phyloP scores from a whole-genome alignment of 208 protist species.

The Crithidia thermophila region DNA sequence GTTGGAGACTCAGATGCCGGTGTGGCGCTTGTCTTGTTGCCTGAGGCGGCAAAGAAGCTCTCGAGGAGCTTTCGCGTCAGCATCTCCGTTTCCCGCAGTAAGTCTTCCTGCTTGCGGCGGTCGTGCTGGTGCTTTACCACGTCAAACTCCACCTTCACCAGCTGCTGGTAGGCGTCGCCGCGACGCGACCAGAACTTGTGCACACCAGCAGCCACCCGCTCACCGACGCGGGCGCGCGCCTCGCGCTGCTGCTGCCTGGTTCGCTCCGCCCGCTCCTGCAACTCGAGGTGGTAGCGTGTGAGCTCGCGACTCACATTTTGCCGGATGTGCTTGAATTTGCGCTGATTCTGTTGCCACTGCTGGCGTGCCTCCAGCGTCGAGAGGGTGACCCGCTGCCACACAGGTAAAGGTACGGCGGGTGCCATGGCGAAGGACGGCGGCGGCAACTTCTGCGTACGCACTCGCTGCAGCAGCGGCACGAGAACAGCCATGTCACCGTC shows the following conservation, averaged over 20 bases:
- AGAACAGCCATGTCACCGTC: constrained; percentile 14
- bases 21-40: neutral
- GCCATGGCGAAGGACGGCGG: constrained; percentile 47
- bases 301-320: constrained; percentile 52
- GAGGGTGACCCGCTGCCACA: constrained; percentile 69
- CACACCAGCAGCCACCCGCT: constrained; percentile 35
- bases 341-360: constrained; percentile 21
- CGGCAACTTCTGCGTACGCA: constrained; percentile 18
- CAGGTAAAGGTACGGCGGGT: constrained; percentile 45
- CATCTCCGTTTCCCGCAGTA: constrained; percentile 77
- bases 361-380: constrained; percentile 45
- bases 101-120: constrained; percentile 70
- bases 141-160: constrained; percentile 76
- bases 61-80: constrained; percentile 73
- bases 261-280: constrained; percentile 48
- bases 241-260: constrained; percentile 59
- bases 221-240: constrained; percentile 48
- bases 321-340: constrained; percentile 18
- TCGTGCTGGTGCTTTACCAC: constrained; percentile 66
- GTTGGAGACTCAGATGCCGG: neutral
- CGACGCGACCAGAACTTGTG: constrained; percentile 55
- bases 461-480: constrained; percentile 30
- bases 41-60: constrained; percentile 41
- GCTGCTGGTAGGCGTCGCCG: constrained; percentile 65
- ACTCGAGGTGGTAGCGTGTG: constrained; percentile 48